These are phyloP conservation scores for Diutina neorugosa DNA, from an alignment of 1,139 yeast species.

Conservation along the genomic window DNA sequence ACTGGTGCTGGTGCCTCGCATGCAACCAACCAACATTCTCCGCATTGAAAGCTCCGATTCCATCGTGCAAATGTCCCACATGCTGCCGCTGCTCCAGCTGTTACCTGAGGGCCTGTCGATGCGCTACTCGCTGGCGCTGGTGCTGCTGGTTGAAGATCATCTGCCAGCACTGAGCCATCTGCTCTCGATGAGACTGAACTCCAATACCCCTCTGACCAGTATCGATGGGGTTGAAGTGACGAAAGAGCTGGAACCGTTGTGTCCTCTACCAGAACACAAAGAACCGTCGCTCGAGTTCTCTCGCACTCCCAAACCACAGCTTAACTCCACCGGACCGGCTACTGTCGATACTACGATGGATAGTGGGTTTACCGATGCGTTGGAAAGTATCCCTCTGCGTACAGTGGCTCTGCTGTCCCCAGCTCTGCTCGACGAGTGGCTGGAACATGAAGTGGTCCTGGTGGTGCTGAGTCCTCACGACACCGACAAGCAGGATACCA, in stretches of 20 bases:
- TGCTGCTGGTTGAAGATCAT: neutral
- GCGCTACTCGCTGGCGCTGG: slow-evolving; percentile 1
- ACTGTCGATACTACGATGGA: neutral
- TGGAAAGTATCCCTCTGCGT: neutral
- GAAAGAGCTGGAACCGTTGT: slow-evolving; percentile 1
- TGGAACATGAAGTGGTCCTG: neutral
- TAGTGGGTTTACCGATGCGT: neutral
- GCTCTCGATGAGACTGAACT: slow-evolving; percentile 15
- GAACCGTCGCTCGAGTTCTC: neutral
- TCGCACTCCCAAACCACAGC: neutral
- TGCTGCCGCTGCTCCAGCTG: slow-evolving; percentile 1
- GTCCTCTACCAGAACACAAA: neutral
- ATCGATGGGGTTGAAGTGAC: slow-evolving; percentile 8
- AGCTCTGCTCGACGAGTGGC: neutral
- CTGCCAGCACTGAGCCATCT: neutral
- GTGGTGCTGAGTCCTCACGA: neutral
- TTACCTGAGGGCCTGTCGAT: neutral
- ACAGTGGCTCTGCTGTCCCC: neutral
- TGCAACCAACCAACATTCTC: slow-evolving; percentile 2
- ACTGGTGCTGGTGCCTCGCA: neutral
- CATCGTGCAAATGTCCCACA: neutral
- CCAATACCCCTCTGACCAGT: slow-evolving; percentile 29
- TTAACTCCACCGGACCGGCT: neutral
- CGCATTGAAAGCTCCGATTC: neutral
- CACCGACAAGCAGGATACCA: neutral